These are phyloP conservation scores for Phytophthora hibernalis DNA, from an alignment of 352 stramenopile genomes.

Conservation along the genomic window DNA sequence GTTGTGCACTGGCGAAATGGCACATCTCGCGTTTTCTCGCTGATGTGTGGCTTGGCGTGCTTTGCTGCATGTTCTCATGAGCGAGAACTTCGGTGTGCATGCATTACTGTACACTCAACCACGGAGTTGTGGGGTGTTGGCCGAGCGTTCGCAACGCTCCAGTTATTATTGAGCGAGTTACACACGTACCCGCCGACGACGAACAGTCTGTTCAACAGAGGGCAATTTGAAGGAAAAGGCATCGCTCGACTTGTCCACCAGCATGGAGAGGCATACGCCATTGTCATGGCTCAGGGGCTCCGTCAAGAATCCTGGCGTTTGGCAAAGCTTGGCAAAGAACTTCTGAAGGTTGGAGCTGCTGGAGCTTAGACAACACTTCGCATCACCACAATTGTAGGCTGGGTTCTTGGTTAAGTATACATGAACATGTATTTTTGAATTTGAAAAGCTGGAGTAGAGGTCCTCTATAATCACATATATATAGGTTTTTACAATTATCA, in stretches of 20 bases:
- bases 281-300: slow-evolving; percentile 3
- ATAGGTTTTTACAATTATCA: no score
- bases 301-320: no score
- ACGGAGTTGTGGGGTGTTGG: slow-evolving; percentile 7
- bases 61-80: slow-evolving; percentile 15
- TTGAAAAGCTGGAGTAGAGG: no score
- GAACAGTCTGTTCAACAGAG: slow-evolving; percentile 9
- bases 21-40: slow-evolving; percentile 17
- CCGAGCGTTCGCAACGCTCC: not conserved
- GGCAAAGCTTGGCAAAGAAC: no score
- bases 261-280: not conserved
- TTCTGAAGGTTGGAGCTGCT: no score
- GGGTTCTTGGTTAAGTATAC: no score
- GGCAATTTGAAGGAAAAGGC: not conserved
- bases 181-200: not conserved
- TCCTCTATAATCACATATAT: no score
- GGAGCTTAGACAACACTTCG: no score
- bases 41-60: slow-evolving; percentile 18
- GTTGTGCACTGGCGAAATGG: slow-evolving; percentile 14
- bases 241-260: slow-evolving; percentile 13
- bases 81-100: no score
- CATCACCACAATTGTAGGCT: no score
- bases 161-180: slow-evolving; percentile 6
- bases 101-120: slow-evolving; percentile 2
- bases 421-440: no score